These are phyloP conservation scores for Pelargonium citronellum DNA, from an alignment of 441 rosid species.

Conservation along the genomic window DNA sequence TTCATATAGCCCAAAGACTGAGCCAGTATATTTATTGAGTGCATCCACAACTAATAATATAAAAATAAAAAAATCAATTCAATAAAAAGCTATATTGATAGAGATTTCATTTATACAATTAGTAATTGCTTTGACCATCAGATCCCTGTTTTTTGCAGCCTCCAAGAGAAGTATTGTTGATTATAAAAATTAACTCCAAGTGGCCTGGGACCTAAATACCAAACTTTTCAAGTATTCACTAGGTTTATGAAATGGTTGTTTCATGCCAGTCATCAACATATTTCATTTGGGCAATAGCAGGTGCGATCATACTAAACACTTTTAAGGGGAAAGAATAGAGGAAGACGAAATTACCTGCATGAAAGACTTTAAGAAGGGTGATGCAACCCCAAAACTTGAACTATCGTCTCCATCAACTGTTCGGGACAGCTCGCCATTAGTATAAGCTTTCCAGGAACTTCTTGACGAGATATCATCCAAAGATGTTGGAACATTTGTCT, in stretches of 20 bases:
- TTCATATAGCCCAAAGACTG: not conserved
- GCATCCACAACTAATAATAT: not conserved
- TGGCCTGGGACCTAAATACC: not conserved
- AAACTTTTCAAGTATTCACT: constrained; percentile 1
- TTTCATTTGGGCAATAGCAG: not conserved
- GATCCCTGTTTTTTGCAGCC: not conserved
- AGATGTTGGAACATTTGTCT: constrained; percentile 42
- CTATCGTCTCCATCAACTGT: constrained; percentile 54
- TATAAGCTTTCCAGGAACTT: constrained; percentile 57
- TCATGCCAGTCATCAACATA: not conserved
- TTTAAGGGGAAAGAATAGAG: not conserved
- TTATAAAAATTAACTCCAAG: not conserved
- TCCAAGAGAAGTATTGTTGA: constrained; percentile 1
- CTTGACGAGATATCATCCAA: constrained; percentile 48
- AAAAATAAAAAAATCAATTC: not conserved
- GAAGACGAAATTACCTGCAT: constrained; percentile 56
- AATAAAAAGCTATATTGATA: not conserved
- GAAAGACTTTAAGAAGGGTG: constrained; percentile 88
- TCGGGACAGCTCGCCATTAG: constrained; percentile 59
- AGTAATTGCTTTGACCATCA: not conserved
- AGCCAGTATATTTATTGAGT: not conserved
- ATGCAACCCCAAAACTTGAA: constrained; percentile 67
- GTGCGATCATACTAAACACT: not conserved
- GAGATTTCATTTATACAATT: not conserved
- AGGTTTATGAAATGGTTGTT: not conserved